A percentile compares a stretch with the other conserved stretches of the same genome.
Evolutionary conservation across 2,329 filamentous ascomycete genomes (phyloP).

Genomic region (Phaeosphaeria sp.): DNA sequence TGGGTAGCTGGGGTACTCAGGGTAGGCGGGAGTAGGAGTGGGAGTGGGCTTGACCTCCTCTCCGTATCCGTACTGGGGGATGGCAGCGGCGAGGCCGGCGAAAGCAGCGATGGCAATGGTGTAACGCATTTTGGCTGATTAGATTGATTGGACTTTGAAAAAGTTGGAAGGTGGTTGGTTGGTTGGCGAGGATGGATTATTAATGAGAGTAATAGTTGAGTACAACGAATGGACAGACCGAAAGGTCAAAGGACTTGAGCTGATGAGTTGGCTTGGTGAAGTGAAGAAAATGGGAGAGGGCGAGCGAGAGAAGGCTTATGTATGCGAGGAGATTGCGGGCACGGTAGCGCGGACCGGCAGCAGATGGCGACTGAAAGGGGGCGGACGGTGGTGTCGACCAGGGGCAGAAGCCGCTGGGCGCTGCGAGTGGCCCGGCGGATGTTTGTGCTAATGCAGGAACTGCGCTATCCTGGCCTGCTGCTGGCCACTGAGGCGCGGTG

Average conservation of each 20-base stretch:
- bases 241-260: conserved; percentile 48
- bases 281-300: conserved; percentile 32
- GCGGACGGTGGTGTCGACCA: conserved; percentile 29
- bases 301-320: conserved; percentile 40
- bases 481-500: conserved; percentile 33
- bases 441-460: conserved; percentile 47
- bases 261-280: conserved; percentile 45
- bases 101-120: conserved; percentile 43
- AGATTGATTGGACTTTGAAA: conserved; percentile 35
- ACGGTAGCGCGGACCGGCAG: conserved; percentile 43
- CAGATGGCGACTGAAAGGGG: conserved; percentile 43
- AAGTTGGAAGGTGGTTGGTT: conserved; percentile 17
- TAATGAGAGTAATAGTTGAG: conserved; percentile 51
- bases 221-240: conserved; percentile 51
- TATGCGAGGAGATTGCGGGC: conserved; percentile 47
- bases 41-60: conserved; percentile 16
- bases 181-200: conserved; percentile 33
- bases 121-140: conserved; percentile 51
- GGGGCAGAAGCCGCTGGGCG: conserved; percentile 31
- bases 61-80: conserved; percentile 38
- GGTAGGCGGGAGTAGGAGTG: conserved; percentile 15
- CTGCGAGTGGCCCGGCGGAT: conserved; percentile 38
- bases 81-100: conserved; percentile 40
- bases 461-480: conserved; percentile 32
- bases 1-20: conserved; percentile 21